Evolutionary conservation across 768 basidiomycete genomes (phyloP).

Genomic region (Tricholoma furcatifolium): DNA sequence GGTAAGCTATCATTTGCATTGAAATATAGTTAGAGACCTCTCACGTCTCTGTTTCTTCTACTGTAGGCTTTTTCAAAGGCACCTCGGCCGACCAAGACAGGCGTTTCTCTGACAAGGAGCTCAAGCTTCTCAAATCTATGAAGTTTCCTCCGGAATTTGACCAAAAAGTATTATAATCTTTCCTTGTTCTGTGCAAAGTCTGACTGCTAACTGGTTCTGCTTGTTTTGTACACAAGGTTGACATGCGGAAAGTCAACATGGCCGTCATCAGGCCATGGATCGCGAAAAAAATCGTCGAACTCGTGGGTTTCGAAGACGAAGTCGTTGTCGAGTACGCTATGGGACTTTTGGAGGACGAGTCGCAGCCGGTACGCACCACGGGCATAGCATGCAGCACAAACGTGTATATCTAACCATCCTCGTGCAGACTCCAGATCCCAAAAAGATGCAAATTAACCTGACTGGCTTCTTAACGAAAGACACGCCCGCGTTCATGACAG

Average conservation of each 20-base stretch:
- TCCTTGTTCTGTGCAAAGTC: not conserved
- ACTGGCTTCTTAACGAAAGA: slow-evolving; percentile 90
- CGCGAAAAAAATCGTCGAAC: slow-evolving; percentile 85
- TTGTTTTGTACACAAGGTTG: slow-evolving; percentile 53
- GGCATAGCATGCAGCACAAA: no score
- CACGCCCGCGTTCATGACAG: slow-evolving; percentile 83
- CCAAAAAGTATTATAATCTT: slow-evolving; percentile 59
- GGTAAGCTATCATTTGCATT: slow-evolving; percentile 50
- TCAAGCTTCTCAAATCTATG: slow-evolving; percentile 82
- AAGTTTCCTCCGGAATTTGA: slow-evolving; percentile 91
- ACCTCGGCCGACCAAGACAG: slow-evolving; percentile 90
- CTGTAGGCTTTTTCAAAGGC: slow-evolving; percentile 82
- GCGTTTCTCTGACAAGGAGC: slow-evolving; percentile 93
- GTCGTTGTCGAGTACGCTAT: slow-evolving; percentile 96
- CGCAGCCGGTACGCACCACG: slow-evolving; percentile 63
- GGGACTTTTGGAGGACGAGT: slow-evolving; percentile 86
- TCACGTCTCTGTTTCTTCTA: slow-evolving; percentile 21
- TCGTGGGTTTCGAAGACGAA: slow-evolving; percentile 95
- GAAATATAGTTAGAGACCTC: slow-evolving; percentile 29
- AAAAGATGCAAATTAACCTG: slow-evolving; percentile 93
- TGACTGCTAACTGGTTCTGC: not conserved
- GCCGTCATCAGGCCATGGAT: slow-evolving; percentile 94
- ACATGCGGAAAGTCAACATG: slow-evolving; percentile 94
- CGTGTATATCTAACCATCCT: not conserved
- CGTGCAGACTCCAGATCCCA: slow-evolving; percentile 80